Percentiles rank a stretch among this genome's conserved stretches.
These are phyloP conservation scores for Hordeum marinum DNA, from an alignment of 176 grass and related monocot genomes.

Conservation along the genomic window DNA sequence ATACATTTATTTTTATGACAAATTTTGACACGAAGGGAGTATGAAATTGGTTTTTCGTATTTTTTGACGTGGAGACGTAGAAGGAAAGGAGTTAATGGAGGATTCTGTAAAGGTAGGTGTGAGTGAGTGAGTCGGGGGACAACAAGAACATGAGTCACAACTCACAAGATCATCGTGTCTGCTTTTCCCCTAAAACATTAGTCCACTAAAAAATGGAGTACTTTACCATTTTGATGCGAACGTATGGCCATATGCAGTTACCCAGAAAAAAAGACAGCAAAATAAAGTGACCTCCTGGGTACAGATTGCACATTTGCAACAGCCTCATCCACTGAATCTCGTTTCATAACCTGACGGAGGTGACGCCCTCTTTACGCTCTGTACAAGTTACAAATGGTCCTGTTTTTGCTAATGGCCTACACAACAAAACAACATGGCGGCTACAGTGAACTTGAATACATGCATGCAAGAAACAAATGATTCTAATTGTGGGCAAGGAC, in stretches of 20 bases:
- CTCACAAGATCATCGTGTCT: neutral
- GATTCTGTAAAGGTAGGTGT: neutral
- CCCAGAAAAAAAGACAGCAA: neutral
- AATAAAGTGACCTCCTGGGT: neutral
- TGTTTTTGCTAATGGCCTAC: neutral
- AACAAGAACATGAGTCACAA: neutral
- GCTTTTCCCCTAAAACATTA: neutral
- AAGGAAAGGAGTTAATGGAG: neutral
- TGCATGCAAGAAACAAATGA: neutral
- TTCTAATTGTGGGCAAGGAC: neutral
- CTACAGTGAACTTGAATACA: neutral
- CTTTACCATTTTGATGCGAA: neutral
- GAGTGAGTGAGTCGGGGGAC: neutral
- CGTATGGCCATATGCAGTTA: neutral
- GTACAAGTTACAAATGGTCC: neutral
- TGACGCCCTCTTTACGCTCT: neutral
- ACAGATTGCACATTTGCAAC: neutral
- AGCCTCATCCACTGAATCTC: neutral
- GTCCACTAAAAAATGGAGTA: neutral
- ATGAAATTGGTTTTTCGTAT: neutral
- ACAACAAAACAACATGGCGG: neutral
- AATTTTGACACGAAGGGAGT: too few relatives aligned
- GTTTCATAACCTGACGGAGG: neutral
- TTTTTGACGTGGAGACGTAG: neutral
- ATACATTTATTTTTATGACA: too few relatives aligned